Conservation (phyloP, 2,329 filamentous ascomycete species). For the Penicillium corylophilum region DNA sequence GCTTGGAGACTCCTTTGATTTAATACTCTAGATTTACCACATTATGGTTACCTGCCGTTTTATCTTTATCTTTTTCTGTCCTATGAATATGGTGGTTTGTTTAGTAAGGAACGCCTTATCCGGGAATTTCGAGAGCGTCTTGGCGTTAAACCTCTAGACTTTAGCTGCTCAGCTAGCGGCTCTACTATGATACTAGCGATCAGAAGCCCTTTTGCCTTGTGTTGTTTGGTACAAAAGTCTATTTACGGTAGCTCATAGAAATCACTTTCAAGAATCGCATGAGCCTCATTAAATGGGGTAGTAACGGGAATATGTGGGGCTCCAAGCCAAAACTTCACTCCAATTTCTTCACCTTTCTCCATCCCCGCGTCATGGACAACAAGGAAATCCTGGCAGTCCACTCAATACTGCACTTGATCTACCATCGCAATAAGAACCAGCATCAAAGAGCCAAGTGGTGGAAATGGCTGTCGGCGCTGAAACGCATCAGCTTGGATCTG, state of each 20-base stretch:
- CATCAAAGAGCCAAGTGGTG: slow-evolving; percentile 82
- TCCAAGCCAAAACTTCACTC: not conserved
- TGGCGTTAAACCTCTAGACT: not conserved
- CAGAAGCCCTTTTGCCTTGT: not conserved
- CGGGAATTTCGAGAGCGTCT: not conserved
- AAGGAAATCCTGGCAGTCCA: slow-evolving; percentile 30
- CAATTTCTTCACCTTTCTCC: not conserved
- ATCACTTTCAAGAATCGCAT: no score
- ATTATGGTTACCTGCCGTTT: no score
- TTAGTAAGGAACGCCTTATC: no score
- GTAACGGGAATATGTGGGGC: not conserved
- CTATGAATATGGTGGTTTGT: no score
- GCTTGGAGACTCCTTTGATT: no score
- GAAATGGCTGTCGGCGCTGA: slow-evolving; percentile 68
- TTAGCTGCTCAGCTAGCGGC: not conserved
- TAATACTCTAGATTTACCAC: no score
- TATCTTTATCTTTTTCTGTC: no score
- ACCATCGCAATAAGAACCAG: slow-evolving; percentile 88
- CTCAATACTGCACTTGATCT: slow-evolving; percentile 64
- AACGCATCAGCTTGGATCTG: slow-evolving; percentile 63
- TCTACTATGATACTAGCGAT: not conserved
- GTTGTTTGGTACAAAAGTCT: not conserved
- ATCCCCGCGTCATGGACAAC: slow-evolving; percentile 27
- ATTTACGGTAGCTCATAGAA: not conserved
- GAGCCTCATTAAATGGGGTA: not conserved